These are phyloP conservation scores for Pythium graminicola DNA, from an alignment of 352 stramenopile species.

Conservation along the genomic window DNA sequence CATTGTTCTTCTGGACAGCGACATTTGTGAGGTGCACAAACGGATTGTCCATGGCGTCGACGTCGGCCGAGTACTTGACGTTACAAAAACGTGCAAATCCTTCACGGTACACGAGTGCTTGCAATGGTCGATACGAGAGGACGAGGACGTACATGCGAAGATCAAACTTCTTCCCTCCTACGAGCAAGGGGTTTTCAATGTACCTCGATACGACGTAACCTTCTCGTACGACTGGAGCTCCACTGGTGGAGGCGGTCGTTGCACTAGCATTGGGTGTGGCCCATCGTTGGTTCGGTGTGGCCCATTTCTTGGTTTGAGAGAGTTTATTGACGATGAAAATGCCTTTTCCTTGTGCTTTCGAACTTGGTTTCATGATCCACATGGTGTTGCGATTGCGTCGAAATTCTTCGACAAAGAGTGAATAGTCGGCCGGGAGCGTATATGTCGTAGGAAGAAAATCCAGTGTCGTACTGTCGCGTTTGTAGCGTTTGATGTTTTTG, in stretches of 20 bases:
- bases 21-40: conserved; percentile 95
- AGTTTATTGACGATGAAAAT: conserved; percentile 95
- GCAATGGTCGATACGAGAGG: conserved; percentile 87
- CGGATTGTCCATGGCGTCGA: conserved; percentile 84
- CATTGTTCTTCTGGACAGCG: conserved; percentile 92
- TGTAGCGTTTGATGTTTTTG: conserved; percentile 93
- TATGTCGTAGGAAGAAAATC: conserved; percentile 92
- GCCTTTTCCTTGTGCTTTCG: conserved; percentile 80
- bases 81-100: conserved; percentile 91
- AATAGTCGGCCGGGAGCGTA: conserved; percentile 92
- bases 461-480: conserved; percentile 79
- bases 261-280: conserved; percentile 71
- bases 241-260: too few species aligned
- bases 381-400: conserved; percentile 86
- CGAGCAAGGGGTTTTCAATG: conserved; percentile 90
- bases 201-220: conserved; percentile 94
- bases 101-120: conserved; percentile 89
- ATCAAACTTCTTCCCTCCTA: conserved; percentile 95
- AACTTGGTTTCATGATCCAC: conserved; percentile 96
- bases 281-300: conserved; percentile 84
- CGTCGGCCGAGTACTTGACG: conserved; percentile 86
- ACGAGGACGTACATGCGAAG: conserved; percentile 91
- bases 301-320: conserved; percentile 91
- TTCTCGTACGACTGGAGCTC: too few species aligned
- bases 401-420: conserved; percentile 93